phyloP scores from a whole-genome alignment of 768 basidiomycete species.

The Suillus bovinus region DNA sequence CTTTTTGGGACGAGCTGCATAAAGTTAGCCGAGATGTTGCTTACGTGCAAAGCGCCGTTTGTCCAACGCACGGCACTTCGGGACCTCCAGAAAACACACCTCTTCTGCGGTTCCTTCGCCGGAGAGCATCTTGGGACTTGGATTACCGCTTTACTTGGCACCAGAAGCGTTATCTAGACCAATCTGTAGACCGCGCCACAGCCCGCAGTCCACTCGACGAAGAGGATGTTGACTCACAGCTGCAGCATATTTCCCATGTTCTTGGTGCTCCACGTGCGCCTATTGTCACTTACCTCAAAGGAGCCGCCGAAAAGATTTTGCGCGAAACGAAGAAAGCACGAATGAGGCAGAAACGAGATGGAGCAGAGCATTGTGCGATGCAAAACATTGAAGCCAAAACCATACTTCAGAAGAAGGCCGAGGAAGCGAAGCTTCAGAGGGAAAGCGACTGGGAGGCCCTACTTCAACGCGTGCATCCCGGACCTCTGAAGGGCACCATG shows the following conservation, averaged over 20 bases:
- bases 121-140: constrained; percentile 58
- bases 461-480: constrained; percentile 55
- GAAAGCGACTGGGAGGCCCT: constrained; percentile 68
- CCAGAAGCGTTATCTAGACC: constrained; percentile 65
- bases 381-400: constrained; percentile 48
- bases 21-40: constrained; percentile 44
- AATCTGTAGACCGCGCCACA: constrained; percentile 43
- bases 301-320: constrained; percentile 39
- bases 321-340: constrained; percentile 46
- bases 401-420: constrained; percentile 61
- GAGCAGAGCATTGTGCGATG: constrained; percentile 29
- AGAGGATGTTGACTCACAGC: constrained; percentile 38
- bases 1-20: constrained; percentile 61
- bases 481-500: constrained; percentile 46
- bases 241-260: constrained; percentile 52
- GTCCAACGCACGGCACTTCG: constrained; percentile 21
- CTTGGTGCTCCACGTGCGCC: constrained; percentile 55
- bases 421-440: constrained; percentile 56
- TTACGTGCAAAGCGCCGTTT: constrained; percentile 23
- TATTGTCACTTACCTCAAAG: constrained; percentile 46
- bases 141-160: constrained; percentile 65
- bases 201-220: constrained; percentile 51
- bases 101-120: constrained; percentile 54
- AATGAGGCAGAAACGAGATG: constrained; percentile 35
- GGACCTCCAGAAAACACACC: constrained; percentile 29